Percentiles rank a stretch among this genome's conserved stretches.
Evolutionary conservation across 2,329 filamentous ascomycete genomes (phyloP).

Genomic region (Fusarium nanum): DNA sequence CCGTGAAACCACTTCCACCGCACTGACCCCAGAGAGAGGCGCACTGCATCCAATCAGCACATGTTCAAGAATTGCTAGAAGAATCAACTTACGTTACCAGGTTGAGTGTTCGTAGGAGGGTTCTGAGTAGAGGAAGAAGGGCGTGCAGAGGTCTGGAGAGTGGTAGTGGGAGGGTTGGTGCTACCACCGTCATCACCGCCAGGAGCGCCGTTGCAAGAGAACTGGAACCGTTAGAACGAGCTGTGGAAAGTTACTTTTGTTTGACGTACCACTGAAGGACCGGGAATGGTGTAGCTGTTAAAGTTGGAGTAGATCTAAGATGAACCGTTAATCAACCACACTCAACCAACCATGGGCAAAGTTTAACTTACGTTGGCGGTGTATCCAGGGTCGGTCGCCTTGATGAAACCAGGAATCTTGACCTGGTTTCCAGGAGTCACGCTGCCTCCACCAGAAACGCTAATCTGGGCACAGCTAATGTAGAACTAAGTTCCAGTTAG

Average conservation of each 20-base stretch:
- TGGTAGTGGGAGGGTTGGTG: not conserved
- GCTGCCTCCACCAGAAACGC: slow-evolving; percentile 5
- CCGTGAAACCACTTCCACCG: not conserved
- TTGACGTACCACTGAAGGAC: slow-evolving; percentile 10
- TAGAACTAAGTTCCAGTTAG: not conserved
- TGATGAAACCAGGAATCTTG: slow-evolving; percentile 17
- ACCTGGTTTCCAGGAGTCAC: slow-evolving; percentile 11
- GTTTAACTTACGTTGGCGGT: not conserved
- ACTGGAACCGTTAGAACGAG: not conserved
- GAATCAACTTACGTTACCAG: not conserved
- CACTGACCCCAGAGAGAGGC: slow-evolving; percentile 11
- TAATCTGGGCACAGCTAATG: slow-evolving; percentile 19
- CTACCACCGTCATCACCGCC: slow-evolving; percentile 1
- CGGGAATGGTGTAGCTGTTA: slow-evolving; percentile 9
- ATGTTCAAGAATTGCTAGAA: accelerated
- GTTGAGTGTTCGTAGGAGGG: slow-evolving; percentile 1
- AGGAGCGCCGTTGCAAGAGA: slow-evolving; percentile 11
- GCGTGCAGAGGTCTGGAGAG: slow-evolving; percentile 10
- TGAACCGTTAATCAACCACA: accelerated
- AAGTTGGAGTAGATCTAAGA: slow-evolving; percentile 14
- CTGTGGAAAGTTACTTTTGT: accelerated
- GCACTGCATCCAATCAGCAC: not conserved
- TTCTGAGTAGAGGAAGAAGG: not conserved
- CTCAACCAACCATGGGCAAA: accelerated
- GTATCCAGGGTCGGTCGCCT: slow-evolving; percentile 4